phyloP scores from a whole-genome alignment of 352 stramenopile genomes.

The Phytopythium aichiense region DNA sequence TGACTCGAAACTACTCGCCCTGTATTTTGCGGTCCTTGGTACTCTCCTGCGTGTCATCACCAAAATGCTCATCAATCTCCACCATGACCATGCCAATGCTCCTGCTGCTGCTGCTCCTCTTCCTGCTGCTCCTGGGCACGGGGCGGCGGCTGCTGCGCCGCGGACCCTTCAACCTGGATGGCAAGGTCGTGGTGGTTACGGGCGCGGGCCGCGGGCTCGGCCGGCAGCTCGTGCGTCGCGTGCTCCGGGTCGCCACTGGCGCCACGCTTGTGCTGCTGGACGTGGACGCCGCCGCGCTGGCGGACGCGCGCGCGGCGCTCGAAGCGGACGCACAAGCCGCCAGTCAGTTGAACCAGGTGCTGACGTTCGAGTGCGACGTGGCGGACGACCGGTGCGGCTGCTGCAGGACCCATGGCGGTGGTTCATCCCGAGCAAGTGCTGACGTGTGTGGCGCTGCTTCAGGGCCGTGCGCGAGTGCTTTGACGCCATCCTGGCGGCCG shows the following conservation, averaged over 20 bases:
- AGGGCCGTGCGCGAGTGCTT: slow-evolving; percentile 36
- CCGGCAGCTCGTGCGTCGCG: slow-evolving; percentile 27
- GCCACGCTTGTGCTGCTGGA: slow-evolving; percentile 62
- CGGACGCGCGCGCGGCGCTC: slow-evolving; percentile 8
- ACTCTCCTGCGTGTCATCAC: not conserved
- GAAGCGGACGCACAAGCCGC: not conserved
- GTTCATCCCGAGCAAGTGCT: not conserved
- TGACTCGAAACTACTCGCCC: not conserved
- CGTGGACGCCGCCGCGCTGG: slow-evolving; percentile 41
- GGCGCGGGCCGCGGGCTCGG: slow-evolving; percentile 59
- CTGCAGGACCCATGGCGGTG: not conserved
- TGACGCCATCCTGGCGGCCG: slow-evolving; percentile 15
- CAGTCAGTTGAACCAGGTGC: slow-evolving; percentile 12
- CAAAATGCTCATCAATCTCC: not conserved
- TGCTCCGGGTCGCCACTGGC: slow-evolving; percentile 19
- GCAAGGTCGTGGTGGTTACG: slow-evolving; percentile 61
- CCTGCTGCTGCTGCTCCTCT: slow-evolving; percentile 2
- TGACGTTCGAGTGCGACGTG: slow-evolving; percentile 57
- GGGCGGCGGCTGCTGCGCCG: not conserved
- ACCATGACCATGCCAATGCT: not conserved
- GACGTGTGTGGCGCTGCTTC: not conserved
- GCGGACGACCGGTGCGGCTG: slow-evolving; percentile 42
- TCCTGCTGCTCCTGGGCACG: not conserved
- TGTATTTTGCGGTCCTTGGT: not conserved
- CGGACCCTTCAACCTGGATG: slow-evolving; percentile 33